Evolutionary conservation across 2,329 filamentous ascomycete species (phyloP), one percentile per base, ranked within the genome.

Genomic region (Orbilia ellipsospora): DNA sequence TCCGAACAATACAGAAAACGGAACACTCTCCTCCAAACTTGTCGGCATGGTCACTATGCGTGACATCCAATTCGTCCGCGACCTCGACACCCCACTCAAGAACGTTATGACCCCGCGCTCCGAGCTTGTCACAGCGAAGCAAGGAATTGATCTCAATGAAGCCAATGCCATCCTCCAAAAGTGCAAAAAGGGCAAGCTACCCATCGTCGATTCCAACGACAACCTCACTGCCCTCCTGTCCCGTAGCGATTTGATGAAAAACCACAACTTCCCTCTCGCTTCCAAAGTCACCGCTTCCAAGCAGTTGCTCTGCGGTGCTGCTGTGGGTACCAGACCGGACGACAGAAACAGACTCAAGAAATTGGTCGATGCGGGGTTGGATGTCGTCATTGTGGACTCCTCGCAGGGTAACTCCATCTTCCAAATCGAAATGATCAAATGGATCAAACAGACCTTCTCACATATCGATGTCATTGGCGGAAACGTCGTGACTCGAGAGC

Each of bases 341-440:
- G 95, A 99, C 84, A 97, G 96, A 87, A 83, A 86, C 72, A 90
- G 95, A 79, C 88, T 99, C 51, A 86, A 91, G 84, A 91, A 92
- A 83, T 89, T 99, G 55, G 94, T 96, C 48, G 94, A 97, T 70
- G 95, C 95, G 79, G 95, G 95, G 77, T 88, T 99, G 61, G 95
- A 99, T 81, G 92, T 99, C 82, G 94, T 97, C 79, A 87, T 99
- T 80, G 88, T 99, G 63, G 95, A 99, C 86, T 95, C 92, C 84
- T 96, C 92, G 81, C 95, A 99, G 85, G 95, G 95, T 79, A 98
- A 98, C 88, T 95, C 91, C 84, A 93, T 98, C 87, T 99, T 94
- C 88, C 94, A 98, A 86, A 90, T 98, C 78, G 93, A 97, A 77
- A 99, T 99, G 95, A 89, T 99, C 86, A 93, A 94, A 85, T 98